Conservation (phyloP, 331 rosid genomes). For the Acacia pycnantha region DNA sequence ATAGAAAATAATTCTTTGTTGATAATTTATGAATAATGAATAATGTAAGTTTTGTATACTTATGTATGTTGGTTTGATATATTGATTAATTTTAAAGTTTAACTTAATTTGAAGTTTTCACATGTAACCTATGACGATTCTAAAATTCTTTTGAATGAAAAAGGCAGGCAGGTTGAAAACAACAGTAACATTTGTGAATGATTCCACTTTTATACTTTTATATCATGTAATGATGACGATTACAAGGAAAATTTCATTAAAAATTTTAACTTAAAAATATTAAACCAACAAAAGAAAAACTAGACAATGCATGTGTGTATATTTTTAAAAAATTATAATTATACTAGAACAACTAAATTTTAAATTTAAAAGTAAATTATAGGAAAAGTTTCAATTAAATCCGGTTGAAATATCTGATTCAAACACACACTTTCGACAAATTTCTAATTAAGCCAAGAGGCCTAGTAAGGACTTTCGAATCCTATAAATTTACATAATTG, state of each 20-base stretch:
- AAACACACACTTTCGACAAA: no score
- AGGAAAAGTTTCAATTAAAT: no score
- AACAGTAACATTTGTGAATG: not conserved
- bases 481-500: no score
- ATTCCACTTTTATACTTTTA: not conserved
- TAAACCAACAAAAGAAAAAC: not conserved
- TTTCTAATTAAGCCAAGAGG: no score
- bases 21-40: not conserved
- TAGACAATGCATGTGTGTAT: not conserved
- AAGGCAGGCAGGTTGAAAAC: not conserved
- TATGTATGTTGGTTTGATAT: not conserved
- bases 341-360: not conserved
- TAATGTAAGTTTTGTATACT: not conserved
- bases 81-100: not conserved
- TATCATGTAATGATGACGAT: not conserved
- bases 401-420: no score
- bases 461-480: no score
- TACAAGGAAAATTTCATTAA: not conserved
- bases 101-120: not conserved
- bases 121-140: not conserved
- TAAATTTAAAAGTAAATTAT: not conserved
- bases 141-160: not conserved
- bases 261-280: not conserved
- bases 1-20: not conserved
- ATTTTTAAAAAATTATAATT: not conserved